Evolutionary conservation across 2,329 filamentous ascomycete species (phyloP).

Genomic region (Arthrobotrys pseudoclavata): DNA sequence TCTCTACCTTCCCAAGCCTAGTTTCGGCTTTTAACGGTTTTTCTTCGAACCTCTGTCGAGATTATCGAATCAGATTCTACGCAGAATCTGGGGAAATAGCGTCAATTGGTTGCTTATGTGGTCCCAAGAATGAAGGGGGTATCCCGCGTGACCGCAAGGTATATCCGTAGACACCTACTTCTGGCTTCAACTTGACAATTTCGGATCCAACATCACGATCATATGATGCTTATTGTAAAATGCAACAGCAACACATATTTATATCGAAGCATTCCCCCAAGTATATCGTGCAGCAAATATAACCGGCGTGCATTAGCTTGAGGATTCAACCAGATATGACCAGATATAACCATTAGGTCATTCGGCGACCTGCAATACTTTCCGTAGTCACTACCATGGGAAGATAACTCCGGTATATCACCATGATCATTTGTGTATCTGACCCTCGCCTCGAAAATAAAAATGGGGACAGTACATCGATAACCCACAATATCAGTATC

Average conservation of each 20-base stretch:
- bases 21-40: conserved; percentile 16
- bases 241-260: conserved; percentile 43
- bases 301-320: conserved; percentile 23
- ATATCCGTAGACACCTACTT: conserved; percentile 33
- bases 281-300: conserved; percentile 24
- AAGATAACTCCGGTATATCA: neutral
- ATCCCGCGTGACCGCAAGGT: conserved; percentile 39
- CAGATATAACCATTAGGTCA: neutral
- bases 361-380: neutral
- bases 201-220: conserved; percentile 35
- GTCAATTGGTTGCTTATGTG: conserved; percentile 36
- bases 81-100: conserved; percentile 30
- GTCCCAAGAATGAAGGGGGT: conserved; percentile 23
- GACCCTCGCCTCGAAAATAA: neutral
- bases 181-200: conserved; percentile 44
- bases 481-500: neutral
- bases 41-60: neutral
- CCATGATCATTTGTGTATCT: conserved; percentile 1
- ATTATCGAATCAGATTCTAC: conserved; percentile 21
- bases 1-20: neutral
- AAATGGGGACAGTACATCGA: neutral
- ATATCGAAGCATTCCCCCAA: neutral
- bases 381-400: neutral
- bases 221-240: conserved; percentile 46
- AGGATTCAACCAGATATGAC: conserved; percentile 20